A percentile compares a stretch with the other conserved stretches of the same genome.
phyloP scores from a whole-genome alignment of 129 eudicot genomes.

The Lactuca saligna region DNA sequence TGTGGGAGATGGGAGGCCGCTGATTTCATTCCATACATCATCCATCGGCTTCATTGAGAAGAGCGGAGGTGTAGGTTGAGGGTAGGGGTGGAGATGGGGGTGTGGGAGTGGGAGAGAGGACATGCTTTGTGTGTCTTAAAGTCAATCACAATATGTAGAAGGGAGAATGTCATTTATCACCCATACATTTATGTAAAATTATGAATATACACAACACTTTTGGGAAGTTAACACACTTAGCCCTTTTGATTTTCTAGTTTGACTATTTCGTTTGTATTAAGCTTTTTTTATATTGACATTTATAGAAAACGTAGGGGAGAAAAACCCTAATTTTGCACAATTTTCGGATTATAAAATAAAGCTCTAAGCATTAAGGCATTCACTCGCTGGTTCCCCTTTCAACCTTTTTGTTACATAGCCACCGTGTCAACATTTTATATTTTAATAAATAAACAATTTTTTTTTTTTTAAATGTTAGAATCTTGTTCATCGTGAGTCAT shows the following conservation, averaged over 20 bases:
- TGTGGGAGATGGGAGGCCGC: slow-evolving; percentile 26
- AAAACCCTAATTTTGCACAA: too few relatives aligned
- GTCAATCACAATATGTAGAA: slow-evolving; percentile 17
- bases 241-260: background rate
- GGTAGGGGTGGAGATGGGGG: background rate
- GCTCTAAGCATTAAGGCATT: too few relatives aligned
- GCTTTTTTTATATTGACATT: too few relatives aligned
- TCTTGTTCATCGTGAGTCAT: too few relatives aligned
- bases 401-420: too few relatives aligned
- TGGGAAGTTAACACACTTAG: background rate
- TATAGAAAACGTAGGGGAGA: too few relatives aligned
- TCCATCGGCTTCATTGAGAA: slow-evolving; percentile 35
- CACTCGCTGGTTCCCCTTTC: too few relatives aligned
- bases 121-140: background rate
- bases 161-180: slow-evolving; percentile 2
- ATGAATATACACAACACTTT: background rate
- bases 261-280: too few relatives aligned
- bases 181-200: slow-evolving; percentile 5
- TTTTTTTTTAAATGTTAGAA: too few relatives aligned
- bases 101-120: background rate
- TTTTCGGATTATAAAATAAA: too few relatives aligned
- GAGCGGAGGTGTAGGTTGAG: background rate
- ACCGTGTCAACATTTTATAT: too few relatives aligned
- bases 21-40: slow-evolving; percentile 46
- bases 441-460: too few relatives aligned